A percentile compares a stretch with the other conserved stretches of the same genome.
These are phyloP conservation scores for Coelastrella sp. DNA, from an alignment of 139 green algal genomes.

Conservation along the genomic window DNA sequence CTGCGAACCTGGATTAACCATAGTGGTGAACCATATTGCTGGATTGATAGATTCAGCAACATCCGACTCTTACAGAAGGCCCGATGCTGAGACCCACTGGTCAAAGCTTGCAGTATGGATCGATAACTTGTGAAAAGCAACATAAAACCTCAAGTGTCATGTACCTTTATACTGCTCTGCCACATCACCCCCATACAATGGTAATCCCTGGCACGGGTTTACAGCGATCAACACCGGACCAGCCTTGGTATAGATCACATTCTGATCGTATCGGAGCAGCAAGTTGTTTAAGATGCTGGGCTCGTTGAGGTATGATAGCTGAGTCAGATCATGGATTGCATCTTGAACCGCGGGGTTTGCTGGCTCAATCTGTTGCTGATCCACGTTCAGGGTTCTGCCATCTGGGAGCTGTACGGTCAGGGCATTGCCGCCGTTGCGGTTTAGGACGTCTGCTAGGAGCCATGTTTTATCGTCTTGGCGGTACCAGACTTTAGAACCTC, in stretches of 20 bases:
- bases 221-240: conserved; percentile 92
- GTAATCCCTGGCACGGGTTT: conserved; percentile 88
- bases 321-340: conserved; percentile 81
- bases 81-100: too few species aligned
- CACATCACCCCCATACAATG: conserved; percentile 80
- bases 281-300: conserved; percentile 89
- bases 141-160: neutral
- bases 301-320: conserved; percentile 91
- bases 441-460: conserved; percentile 46
- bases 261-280: conserved; percentile 62
- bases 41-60: too few species aligned
- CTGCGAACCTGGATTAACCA: too few species aligned
- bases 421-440: neutral
- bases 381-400: conserved; percentile 3
- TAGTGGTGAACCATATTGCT: too few species aligned
- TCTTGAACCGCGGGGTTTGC: conserved; percentile 72
- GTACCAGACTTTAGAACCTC: conserved; percentile 48
- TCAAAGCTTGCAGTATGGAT: neutral
- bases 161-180: conserved; percentile 74
- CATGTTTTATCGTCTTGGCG: conserved; percentile 37
- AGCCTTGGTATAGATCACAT: conserved; percentile 86
- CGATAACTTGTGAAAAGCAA: neutral
- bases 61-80: too few species aligned
- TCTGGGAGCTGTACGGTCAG: neutral
- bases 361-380: conserved; percentile 40